Percentiles rank a stretch among this genome's conserved stretches.
phyloP scores from a whole-genome alignment of 2,329 filamentous ascomycete species.

The Tolypocladium guangdongense region DNA sequence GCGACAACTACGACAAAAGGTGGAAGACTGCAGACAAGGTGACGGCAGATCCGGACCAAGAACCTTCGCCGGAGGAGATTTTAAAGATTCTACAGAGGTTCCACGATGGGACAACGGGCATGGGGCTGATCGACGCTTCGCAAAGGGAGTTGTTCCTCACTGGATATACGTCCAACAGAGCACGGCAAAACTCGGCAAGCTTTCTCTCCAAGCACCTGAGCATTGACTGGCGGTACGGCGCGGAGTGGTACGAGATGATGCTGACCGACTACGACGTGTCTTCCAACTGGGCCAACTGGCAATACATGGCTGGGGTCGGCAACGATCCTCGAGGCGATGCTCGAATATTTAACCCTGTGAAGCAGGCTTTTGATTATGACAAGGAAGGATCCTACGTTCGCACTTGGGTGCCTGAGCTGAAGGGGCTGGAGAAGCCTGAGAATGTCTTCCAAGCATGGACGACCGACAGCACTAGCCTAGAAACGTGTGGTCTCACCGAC shows the following conservation, averaged over 20 bases:
- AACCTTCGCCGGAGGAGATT: slow-evolving; percentile 31
- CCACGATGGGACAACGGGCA: slow-evolving; percentile 58
- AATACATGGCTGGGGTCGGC: slow-evolving; percentile 69
- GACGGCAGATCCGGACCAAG: slow-evolving; percentile 21
- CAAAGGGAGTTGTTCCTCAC: slow-evolving; percentile 65
- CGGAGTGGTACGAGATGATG: slow-evolving; percentile 71
- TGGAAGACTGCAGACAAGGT: slow-evolving; percentile 36
- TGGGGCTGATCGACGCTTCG: slow-evolving; percentile 66
- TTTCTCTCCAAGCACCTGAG: slow-evolving; percentile 63
- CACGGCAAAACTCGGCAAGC: slow-evolving; percentile 64
- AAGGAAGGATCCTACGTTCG: slow-evolving; percentile 56
- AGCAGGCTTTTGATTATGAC: slow-evolving; percentile 72
- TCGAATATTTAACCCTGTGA: slow-evolving; percentile 72
- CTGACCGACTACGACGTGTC: slow-evolving; percentile 67
- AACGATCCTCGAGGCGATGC: slow-evolving; percentile 64
- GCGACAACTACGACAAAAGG: slow-evolving; percentile 27
- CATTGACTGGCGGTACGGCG: slow-evolving; percentile 71
- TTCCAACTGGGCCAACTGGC: slow-evolving; percentile 76
- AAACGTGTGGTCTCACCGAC: slow-evolving; percentile 42
- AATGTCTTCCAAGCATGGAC: slow-evolving; percentile 64
- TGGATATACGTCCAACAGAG: slow-evolving; percentile 68
- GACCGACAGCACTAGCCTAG: slow-evolving; percentile 45
- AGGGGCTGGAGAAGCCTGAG: slow-evolving; percentile 37
- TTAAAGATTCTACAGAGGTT: slow-evolving; percentile 44
- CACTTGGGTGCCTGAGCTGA: slow-evolving; percentile 62